Evolutionary conservation across 2,329 filamentous ascomycete genomes (phyloP), one percentile per base, ranked within the genome.

Genomic region (Colletotrichum sidae): DNA sequence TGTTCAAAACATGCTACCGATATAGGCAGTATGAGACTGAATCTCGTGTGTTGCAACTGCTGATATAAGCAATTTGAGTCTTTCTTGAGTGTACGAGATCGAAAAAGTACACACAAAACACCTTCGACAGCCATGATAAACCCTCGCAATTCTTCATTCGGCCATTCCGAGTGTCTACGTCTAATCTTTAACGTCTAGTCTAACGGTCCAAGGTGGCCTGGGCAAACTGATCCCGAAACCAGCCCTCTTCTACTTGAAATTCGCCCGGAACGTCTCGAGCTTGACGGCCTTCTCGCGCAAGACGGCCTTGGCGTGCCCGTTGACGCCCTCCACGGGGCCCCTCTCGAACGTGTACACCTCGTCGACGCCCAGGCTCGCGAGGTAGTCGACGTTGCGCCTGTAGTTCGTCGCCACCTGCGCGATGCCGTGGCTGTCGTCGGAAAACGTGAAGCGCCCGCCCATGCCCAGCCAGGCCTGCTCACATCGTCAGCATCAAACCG

Each of bases 361-460:
- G 38, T 79, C 73, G 34, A 95, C 87, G 5, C 89, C 90, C 11
- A 93, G 79, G 65, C 81, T 84, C 68, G 88, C 84, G 60, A 97
- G 80, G 75, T 92, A 97, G 1, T 86, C 83, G 63, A 96, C 78
- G 6, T 92, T 88, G 45, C 86, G 86, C 50, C 76, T 74, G 79
- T 96, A 98, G 75, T 97, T 95, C 55, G 93, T 90, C n/a, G 90
- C 93, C 6, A 99, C 86, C 75, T 99, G 95, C 2, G 87, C 91
- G 64, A 93, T 86, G 44, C 92, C 92, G 80, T 99, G 96, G 76
- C 94, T 97, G 78, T 99, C 96, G 76, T 99, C 96, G 7, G 93
- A 97, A 71, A 99, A 85, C 57, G 93, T 96, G 78, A 98, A 97
- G 66, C 86, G 87, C 33, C 96, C 94, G 33, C 90, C 90, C 72